Percentiles rank a stretch among this genome's conserved stretches.
Conservation (phyloP, 1,284 basidiomycete species). For the Volvariella volvacea region DNA sequence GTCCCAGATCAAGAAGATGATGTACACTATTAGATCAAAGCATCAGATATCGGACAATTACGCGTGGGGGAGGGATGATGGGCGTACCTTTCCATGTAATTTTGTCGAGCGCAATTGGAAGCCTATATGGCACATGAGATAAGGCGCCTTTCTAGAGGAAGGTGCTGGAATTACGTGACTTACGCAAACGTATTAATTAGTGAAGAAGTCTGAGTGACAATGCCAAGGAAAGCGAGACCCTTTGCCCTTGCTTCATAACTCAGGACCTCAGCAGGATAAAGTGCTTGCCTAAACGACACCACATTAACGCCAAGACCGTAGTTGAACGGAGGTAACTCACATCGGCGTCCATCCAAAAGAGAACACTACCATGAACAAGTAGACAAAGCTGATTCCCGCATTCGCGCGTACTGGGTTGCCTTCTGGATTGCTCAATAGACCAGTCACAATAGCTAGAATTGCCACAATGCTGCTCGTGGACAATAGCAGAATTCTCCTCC, state of each 20-base stretch:
- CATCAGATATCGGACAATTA: constrained; percentile 4
- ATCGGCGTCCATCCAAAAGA: constrained; percentile 52
- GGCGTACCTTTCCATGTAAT: constrained; percentile 37
- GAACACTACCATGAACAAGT: constrained; percentile 43
- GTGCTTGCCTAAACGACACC: constrained; percentile 34
- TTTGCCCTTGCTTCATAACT: constrained; percentile 46
- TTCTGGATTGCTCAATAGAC: constrained; percentile 28
- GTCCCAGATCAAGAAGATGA: constrained; percentile 48
- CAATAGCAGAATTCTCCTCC: constrained; percentile 30
- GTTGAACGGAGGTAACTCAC: constrained; percentile 15
- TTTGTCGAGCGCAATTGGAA: constrained; percentile 38
- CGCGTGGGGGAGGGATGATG: too few species aligned
- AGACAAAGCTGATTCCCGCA: constrained; percentile 41
- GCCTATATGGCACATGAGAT: constrained; percentile 21
- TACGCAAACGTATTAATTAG: constrained; percentile 44
- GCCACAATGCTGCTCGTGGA: constrained; percentile 29
- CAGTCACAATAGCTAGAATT: constrained; percentile 36
- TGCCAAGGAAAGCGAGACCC: constrained; percentile 38
- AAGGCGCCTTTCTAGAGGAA: constrained; percentile 3
- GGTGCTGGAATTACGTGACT: constrained; percentile 9
- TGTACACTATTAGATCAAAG: constrained; percentile 29
- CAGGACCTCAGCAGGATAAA: constrained; percentile 49
- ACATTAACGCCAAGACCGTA: not conserved
- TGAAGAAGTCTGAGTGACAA: constrained; percentile 31
- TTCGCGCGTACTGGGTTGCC: constrained; percentile 27